Conservation (phyloP, 768 basidiomycete species). For the Kwoniella dejecticola region DNA sequence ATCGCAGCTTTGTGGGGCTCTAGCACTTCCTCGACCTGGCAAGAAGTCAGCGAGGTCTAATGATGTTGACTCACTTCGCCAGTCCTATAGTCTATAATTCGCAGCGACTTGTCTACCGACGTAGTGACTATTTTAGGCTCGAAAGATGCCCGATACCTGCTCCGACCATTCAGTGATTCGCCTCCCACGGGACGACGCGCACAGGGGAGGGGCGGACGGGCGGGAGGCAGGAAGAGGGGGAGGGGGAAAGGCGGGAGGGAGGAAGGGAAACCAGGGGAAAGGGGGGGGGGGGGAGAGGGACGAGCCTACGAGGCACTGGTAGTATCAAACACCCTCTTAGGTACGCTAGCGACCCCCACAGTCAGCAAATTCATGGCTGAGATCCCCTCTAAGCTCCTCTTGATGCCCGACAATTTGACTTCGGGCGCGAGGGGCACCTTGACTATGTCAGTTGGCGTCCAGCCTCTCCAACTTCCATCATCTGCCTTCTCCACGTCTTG, state of each 20-base stretch:
- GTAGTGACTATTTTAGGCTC: constrained; percentile 39
- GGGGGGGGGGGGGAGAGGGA: no score
- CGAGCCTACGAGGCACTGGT: constrained; percentile 40
- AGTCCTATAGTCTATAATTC: constrained; percentile 40
- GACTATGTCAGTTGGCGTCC: constrained; percentile 31
- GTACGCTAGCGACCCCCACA: constrained; percentile 29
- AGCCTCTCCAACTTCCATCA: constrained; percentile 32
- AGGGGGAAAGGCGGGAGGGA: no score
- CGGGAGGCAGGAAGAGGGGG: no score
- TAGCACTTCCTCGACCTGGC: constrained; percentile 44
- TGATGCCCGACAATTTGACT: constrained; percentile 37
- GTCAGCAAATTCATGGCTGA: constrained; percentile 45
- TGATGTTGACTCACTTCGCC: constrained; percentile 41
- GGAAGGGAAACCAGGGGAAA: background rate
- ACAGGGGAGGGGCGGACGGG: no score
- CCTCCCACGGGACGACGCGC: no score
- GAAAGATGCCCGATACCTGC: constrained; percentile 35
- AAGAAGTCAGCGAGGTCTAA: background rate
- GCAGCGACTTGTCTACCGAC: constrained; percentile 51
- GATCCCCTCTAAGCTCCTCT: constrained; percentile 44
- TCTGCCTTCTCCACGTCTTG: constrained; percentile 11
- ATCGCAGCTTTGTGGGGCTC: constrained; percentile 51
- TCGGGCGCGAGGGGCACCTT: constrained; percentile 26
- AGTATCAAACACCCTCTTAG: constrained; percentile 46
- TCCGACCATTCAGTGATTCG: no score